Evolutionary conservation across 495 filamentous ascomycete species (phyloP).

Genomic region (Xylaria curta): DNA sequence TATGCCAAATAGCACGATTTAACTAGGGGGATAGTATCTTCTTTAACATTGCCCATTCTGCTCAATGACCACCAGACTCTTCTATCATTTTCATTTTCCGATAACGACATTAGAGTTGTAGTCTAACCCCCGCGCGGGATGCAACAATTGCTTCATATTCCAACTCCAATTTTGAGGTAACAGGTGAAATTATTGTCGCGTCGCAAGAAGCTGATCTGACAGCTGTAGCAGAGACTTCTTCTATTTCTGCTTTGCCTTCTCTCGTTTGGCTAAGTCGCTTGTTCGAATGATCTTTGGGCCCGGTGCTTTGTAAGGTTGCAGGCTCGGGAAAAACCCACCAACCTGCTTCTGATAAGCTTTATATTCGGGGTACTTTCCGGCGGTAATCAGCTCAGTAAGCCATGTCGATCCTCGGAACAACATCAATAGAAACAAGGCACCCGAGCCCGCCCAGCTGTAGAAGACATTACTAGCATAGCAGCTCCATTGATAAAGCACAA

Average conservation of each 20-base stretch:
- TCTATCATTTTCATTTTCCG: neutral
- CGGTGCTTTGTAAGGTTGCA: conserved; percentile 45
- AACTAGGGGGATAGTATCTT: neutral
- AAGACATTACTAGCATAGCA: conserved; percentile 72
- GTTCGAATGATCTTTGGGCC: conserved; percentile 52
- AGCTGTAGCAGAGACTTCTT: neutral
- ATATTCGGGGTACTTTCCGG: conserved; percentile 89
- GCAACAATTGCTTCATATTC: neutral
- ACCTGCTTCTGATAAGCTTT: conserved; percentile 80
- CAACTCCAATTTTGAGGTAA: neutral
- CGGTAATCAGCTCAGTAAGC: conserved; percentile 83
- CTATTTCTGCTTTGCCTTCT: conserved; percentile 47
- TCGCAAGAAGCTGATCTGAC: neutral
- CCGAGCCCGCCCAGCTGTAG: conserved; percentile 81
- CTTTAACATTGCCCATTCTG: neutral
- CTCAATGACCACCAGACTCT: neutral
- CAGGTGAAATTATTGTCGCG: neutral
- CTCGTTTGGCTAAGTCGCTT: conserved; percentile 52
- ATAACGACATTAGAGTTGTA: neutral
- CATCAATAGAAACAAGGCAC: conserved; percentile 69
- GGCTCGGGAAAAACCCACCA: conserved; percentile 78
- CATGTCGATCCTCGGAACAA: conserved; percentile 89
- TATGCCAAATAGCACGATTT: neutral
- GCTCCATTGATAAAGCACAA: conserved; percentile 84
- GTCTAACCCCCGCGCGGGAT: neutral